A percentile compares a stretch with the other conserved stretches of the same genome.
phyloP scores from a whole-genome alignment of 1,139 yeast species.

The Yamadazyma mexicana region DNA sequence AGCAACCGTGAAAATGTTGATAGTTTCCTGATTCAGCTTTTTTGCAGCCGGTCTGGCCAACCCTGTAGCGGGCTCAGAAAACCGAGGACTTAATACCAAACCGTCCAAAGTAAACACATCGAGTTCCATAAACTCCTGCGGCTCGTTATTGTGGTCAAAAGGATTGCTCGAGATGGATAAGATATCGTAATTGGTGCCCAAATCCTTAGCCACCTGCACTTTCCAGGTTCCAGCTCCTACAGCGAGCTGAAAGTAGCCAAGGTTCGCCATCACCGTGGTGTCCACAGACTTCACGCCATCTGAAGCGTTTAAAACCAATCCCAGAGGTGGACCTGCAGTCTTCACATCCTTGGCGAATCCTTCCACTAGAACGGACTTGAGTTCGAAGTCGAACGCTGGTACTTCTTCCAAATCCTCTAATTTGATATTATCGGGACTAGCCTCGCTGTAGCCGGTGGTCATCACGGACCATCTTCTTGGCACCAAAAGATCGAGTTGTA shows the following conservation, averaged over 20 bases:
- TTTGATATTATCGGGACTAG: slow-evolving; percentile 64
- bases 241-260: slow-evolving; percentile 75
- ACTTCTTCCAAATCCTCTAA: slow-evolving; percentile 29
- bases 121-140: slow-evolving; percentile 20
- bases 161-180: slow-evolving; percentile 33
- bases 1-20: slow-evolving; percentile 83
- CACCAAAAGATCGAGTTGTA: slow-evolving; percentile 58
- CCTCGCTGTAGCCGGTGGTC: slow-evolving; percentile 26
- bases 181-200: slow-evolving; percentile 25
- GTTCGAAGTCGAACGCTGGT: slow-evolving; percentile 21
- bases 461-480: slow-evolving; percentile 69
- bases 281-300: slow-evolving; percentile 26
- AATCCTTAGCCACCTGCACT: slow-evolving; percentile 40
- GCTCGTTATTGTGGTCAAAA: slow-evolving; percentile 25
- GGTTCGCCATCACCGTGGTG: slow-evolving; percentile 68
- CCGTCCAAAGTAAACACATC: slow-evolving; percentile 49
- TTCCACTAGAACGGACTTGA: slow-evolving; percentile 60
- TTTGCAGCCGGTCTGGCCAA: slow-evolving; percentile 1
- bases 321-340: slow-evolving; percentile 45
- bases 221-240: slow-evolving; percentile 70
- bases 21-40: slow-evolving; percentile 42
- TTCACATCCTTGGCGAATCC: slow-evolving; percentile 61
- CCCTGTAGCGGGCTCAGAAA: slow-evolving; percentile 32
- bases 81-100: slow-evolving; percentile 42
- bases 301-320: slow-evolving; percentile 43